A percentile compares a stretch with the other conserved stretches of the same genome.
These are phyloP conservation scores for Gynandropsis gynandra DNA, from an alignment of 345 rosid genomes.

Conservation along the genomic window DNA sequence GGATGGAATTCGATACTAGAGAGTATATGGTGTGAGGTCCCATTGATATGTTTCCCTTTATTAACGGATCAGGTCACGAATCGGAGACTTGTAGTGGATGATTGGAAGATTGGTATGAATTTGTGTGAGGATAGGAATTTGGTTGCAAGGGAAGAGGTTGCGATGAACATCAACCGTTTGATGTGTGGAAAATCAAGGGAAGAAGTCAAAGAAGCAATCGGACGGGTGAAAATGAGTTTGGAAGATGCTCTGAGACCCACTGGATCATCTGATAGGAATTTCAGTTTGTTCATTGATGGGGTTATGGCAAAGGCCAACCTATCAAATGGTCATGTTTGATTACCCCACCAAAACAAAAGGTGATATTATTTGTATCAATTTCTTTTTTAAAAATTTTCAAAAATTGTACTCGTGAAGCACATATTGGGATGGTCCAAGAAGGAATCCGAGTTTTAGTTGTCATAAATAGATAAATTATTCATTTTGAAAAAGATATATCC, in stretches of 20 bases:
- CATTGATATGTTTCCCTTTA: slow-evolving; percentile 60
- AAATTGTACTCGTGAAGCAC: too few species aligned
- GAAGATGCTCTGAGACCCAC: slow-evolving; percentile 32
- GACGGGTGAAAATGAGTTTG: slow-evolving; percentile 35
- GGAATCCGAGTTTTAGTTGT: too few species aligned
- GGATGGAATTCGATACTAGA: slow-evolving; percentile 84
- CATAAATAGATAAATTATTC: too few species aligned
- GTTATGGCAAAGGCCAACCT: slow-evolving; percentile 27
- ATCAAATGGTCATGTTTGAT: slow-evolving; percentile 18
- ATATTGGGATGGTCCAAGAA: too few species aligned
- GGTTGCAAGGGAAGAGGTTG: slow-evolving; percentile 37
- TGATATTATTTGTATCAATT: too few species aligned
- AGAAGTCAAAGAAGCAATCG: slow-evolving; percentile 28
- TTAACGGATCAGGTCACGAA: slow-evolving; percentile 78
- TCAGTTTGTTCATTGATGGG: slow-evolving; percentile 37
- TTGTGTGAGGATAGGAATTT: slow-evolving; percentile 29
- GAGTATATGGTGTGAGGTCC: slow-evolving; percentile 63
- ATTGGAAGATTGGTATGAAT: slow-evolving; percentile 74
- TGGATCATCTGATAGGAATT: slow-evolving; percentile 48
- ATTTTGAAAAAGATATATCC: too few species aligned
- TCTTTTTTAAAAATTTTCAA: too few species aligned
- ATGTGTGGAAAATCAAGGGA: slow-evolving; percentile 41
- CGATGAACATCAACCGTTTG: slow-evolving; percentile 35
- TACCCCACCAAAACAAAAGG: not conserved
- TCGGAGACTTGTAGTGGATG: slow-evolving; percentile 69